Evolutionary conservation across 31 red algal genomes (phyloP).

Genomic region (Asparagopsis taxiformis): DNA sequence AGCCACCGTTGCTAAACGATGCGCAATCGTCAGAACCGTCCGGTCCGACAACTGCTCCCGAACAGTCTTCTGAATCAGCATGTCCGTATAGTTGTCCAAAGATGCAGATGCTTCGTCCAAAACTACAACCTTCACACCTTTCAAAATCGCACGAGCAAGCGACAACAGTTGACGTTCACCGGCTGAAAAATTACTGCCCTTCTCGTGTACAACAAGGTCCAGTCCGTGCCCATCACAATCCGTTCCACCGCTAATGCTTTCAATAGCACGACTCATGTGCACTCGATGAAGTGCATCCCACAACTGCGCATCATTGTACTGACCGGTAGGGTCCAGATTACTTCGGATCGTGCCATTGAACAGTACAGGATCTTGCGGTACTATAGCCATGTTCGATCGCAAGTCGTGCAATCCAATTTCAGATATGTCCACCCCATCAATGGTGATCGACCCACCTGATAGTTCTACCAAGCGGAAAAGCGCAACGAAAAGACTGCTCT

Average conservation of each 20-base stretch:
- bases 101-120: slow-evolving; percentile 94
- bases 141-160: slow-evolving; percentile 84
- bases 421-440: slow-evolving; percentile 84
- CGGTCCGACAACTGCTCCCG: slow-evolving; percentile 57
- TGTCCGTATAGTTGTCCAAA: slow-evolving; percentile 85
- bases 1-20: slow-evolving; percentile 90
- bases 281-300: slow-evolving; percentile 50
- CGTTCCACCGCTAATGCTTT: slow-evolving; percentile 25
- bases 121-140: slow-evolving; percentile 64
- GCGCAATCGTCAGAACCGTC: slow-evolving; percentile 93
- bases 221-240: slow-evolving; percentile 29
- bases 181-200: slow-evolving; percentile 74
- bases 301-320: slow-evolving; percentile 44
- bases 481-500: slow-evolving; percentile 71
- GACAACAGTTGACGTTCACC: slow-evolving; percentile 91
- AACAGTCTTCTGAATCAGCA: slow-evolving; percentile 75
- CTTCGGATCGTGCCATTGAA: slow-evolving; percentile 86
- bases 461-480: slow-evolving; percentile 86
- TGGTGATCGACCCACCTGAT: slow-evolving; percentile 55
- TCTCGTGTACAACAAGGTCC: slow-evolving; percentile 72
- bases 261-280: slow-evolving; percentile 42
- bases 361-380: slow-evolving; percentile 87
- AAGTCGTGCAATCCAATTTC: slow-evolving; percentile 69
- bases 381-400: slow-evolving; percentile 74
- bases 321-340: slow-evolving; percentile 80